Evolutionary conservation across 2,329 filamentous ascomycete genomes (phyloP).

Genomic region (Pseudohalonectria lignicola): DNA sequence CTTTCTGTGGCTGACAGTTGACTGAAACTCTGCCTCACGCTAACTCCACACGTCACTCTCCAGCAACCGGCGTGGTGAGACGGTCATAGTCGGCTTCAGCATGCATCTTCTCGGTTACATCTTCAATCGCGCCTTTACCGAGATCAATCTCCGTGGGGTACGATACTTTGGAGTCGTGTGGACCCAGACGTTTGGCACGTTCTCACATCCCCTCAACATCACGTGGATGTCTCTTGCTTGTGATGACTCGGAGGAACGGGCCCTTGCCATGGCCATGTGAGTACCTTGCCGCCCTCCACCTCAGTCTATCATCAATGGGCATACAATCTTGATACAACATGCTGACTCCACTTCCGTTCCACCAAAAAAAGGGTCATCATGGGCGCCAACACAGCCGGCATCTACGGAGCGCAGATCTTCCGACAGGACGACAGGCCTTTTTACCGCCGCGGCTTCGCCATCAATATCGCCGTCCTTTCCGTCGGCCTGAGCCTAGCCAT

Average conservation of each 20-base stretch:
- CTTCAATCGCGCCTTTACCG: slow-evolving; percentile 41
- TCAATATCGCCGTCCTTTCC: slow-evolving; percentile 30
- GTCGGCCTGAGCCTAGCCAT: slow-evolving; percentile 29
- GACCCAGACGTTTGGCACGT: slow-evolving; percentile 43
- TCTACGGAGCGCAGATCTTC: slow-evolving; percentile 51
- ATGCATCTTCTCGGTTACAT: slow-evolving; percentile 39
- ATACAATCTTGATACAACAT: no score
- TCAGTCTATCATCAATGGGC: slow-evolving; percentile 3
- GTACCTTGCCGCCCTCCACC: background rate
- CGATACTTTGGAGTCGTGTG: slow-evolving; percentile 44
- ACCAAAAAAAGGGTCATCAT: slow-evolving; percentile 45
- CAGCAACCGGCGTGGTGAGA: slow-evolving; percentile 37
- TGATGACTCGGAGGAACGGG: slow-evolving; percentile 43
- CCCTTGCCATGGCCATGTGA: slow-evolving; percentile 47
- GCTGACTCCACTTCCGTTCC: background rate
- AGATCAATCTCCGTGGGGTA: slow-evolving; percentile 26
- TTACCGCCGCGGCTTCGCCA: slow-evolving; percentile 38
- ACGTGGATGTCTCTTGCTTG: slow-evolving; percentile 48
- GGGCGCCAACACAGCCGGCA: slow-evolving; percentile 50
- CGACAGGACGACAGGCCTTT: slow-evolving; percentile 36
- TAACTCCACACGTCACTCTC: no score
- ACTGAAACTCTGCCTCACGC: no score
- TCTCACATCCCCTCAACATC: slow-evolving; percentile 46
- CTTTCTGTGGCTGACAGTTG: no score
- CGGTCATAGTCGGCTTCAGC: slow-evolving; percentile 35